Evolutionary conservation across 129 eudicot species (phyloP), one percentile per base, ranked within the genome.

Genomic region (Sambucus nigra): DNA sequence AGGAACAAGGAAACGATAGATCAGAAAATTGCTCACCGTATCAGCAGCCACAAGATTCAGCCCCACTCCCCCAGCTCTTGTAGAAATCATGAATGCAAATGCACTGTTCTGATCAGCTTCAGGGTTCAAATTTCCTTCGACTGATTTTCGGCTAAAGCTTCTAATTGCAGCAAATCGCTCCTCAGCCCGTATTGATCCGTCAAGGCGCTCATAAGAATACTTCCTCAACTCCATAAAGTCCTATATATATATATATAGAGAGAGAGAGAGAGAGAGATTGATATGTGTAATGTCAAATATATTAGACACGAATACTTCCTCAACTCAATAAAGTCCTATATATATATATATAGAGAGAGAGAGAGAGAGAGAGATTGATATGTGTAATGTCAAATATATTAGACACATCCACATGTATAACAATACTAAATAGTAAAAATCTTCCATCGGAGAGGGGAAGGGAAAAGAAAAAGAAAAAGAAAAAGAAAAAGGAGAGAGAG

Each of bases 51-150:
- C 95, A 61, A 91, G 98, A 75, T 91, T 91, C 67, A 91, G 67
- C 32, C 98, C 98, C 39, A 91, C 98, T 35, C 98, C 98, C 31
- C 98, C 98, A 63, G 98, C 95, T 77, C 98, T 74, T 26, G 98
- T 91, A 57, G 98, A 91, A 55, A 91, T 91, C 84, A 91, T 49
- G 63, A 91, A 85, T 26, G 85, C 81, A 75, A 85, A 91, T 60
- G 94, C 89, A 52, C 65, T 61, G 48, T 47, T 69, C 10, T 66
- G 69, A 63, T 73, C 69, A 60, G 74, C 61, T 59, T 69, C 76
- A 60, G 74, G 47, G 59, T 32, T 56, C 28, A 60, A 60, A 56
- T 38, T 62, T 52, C 80, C 72, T 47, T 38, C 41, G 47, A 15
- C 59, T 14, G 76, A 56, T 55, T 64, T 71, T 48, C 53, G 55